phyloP scores from a whole-genome alignment of 768 basidiomycete species.

The Leccinum aurantiacum region DNA sequence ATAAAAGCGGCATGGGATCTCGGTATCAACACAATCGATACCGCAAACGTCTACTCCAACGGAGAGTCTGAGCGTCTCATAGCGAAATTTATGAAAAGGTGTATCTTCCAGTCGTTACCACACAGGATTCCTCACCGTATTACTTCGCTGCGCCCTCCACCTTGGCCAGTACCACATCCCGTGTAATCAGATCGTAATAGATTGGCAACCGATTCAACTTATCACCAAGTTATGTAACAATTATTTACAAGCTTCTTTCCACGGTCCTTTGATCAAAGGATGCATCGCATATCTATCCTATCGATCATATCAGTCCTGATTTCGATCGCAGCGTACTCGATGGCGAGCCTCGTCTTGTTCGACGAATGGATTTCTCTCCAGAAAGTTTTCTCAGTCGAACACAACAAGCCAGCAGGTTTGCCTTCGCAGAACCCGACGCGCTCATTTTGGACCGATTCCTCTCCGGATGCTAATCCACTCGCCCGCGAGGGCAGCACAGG shows the following conservation, averaged over 20 bases:
- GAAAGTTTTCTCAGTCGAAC: constrained; percentile 3
- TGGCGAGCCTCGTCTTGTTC: neutral
- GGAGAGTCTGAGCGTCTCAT: neutral
- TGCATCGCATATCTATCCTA: neutral
- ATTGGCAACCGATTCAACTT: too few relatives aligned
- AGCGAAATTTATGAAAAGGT: neutral
- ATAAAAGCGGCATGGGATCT: neutral
- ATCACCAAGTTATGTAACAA: too few relatives aligned
- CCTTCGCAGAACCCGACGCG: constrained; percentile 65
- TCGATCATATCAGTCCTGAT: neutral
- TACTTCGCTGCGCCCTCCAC: neutral
- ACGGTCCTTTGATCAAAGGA: neutral
- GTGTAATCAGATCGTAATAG: neutral
- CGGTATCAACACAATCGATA: neutral
- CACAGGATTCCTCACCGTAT: neutral
- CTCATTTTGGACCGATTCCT: constrained; percentile 69
- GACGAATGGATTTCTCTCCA: constrained; percentile 5
- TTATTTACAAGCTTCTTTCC: neutral
- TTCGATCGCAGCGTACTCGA: constrained; percentile 4
- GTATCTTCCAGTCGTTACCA: neutral
- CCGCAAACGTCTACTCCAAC: neutral
- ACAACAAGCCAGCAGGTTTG: constrained; percentile 28
- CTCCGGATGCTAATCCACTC: constrained; percentile 61
- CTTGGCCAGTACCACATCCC: neutral
- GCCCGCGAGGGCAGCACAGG: constrained; percentile 67